A percentile compares a stretch with the other conserved stretches of the same genome.
Conservation (phyloP, 2,329 filamentous ascomycete species). For the Hymenoscyphus salicellus region DNA sequence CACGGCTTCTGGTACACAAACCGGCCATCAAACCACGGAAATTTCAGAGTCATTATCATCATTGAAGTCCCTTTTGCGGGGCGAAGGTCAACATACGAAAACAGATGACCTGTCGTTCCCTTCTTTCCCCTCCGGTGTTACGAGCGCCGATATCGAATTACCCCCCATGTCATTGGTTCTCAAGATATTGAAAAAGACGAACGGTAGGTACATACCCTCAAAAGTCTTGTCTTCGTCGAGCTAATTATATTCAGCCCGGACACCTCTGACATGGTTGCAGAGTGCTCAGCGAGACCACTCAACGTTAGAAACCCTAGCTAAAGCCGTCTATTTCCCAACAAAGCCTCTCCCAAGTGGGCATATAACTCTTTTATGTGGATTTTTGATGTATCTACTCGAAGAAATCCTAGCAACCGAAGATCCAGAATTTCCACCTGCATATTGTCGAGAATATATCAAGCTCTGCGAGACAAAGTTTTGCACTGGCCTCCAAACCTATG, state of each 20-base stretch:
- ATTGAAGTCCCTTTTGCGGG: slow-evolving; percentile 16
- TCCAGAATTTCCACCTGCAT: slow-evolving; percentile 4
- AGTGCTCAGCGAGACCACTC: slow-evolving; percentile 16
- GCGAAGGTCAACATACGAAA: slow-evolving; percentile 8
- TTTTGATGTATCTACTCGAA: slow-evolving; percentile 17
- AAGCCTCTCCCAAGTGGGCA: slow-evolving; percentile 15
- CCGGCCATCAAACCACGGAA: slow-evolving; percentile 8
- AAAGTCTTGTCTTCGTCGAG: not conserved
- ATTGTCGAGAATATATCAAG: slow-evolving; percentile 14
- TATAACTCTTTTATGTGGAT: slow-evolving; percentile 16
- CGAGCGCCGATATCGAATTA: slow-evolving; percentile 11
- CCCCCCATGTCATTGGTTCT: slow-evolving; percentile 17
- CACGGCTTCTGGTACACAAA: slow-evolving; percentile 10
- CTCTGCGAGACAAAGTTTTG: slow-evolving; percentile 21
- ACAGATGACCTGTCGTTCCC: slow-evolving; percentile 15
- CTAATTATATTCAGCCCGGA: slow-evolving; percentile 11
- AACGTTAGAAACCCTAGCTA: slow-evolving; percentile 18
- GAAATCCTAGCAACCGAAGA: slow-evolving; percentile 11
- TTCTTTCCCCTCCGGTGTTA: not conserved
- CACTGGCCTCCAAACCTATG: slow-evolving; percentile 13
- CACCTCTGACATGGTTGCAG: slow-evolving; percentile 17
- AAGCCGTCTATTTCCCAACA: slow-evolving; percentile 21
- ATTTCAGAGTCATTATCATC: slow-evolving; percentile 15
- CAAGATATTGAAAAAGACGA: slow-evolving; percentile 11
- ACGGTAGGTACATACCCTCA: not conserved